These are phyloP conservation scores for Waltiozyma sp. DNA, from an alignment of 1,139 yeast genomes.

Conservation along the genomic window DNA sequence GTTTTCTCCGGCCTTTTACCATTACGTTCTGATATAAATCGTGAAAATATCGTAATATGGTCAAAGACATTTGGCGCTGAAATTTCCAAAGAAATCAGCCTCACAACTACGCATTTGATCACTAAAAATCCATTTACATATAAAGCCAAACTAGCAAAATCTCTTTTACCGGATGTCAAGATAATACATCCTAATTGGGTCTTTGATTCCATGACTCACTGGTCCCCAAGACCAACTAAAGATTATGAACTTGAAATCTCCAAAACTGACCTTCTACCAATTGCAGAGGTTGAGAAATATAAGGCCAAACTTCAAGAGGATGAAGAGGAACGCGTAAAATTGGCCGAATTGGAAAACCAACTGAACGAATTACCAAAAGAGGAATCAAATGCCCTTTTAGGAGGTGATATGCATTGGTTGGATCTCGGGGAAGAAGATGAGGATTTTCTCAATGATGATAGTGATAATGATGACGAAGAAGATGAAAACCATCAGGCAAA, in stretches of 20 bases:
- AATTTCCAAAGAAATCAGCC: slow-evolving; percentile 63
- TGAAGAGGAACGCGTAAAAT: slow-evolving; percentile 7
- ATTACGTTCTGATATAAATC: slow-evolving; percentile 54
- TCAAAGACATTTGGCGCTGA: slow-evolving; percentile 84
- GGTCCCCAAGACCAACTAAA: slow-evolving; percentile 62
- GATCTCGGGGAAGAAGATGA: slow-evolving; percentile 21
- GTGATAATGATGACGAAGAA: slow-evolving; percentile 10
- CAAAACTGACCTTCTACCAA: slow-evolving; percentile 28
- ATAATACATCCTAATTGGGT: slow-evolving; percentile 93
- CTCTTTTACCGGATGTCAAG: slow-evolving; percentile 51
- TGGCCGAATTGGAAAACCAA: slow-evolving; percentile 10
- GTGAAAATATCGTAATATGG: slow-evolving; percentile 86
- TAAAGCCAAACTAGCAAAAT: slow-evolving; percentile 67
- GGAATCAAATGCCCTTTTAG: slow-evolving; percentile 15
- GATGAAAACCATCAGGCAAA: slow-evolving; percentile 2
- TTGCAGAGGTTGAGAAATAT: slow-evolving; percentile 24
- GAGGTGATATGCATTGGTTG: slow-evolving; percentile 22
- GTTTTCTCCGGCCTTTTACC: slow-evolving; percentile 85
- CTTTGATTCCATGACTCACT: slow-evolving; percentile 69
- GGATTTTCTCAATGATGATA: slow-evolving; percentile 19
- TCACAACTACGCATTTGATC: slow-evolving; percentile 79
- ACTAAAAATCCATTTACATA: slow-evolving; percentile 66
- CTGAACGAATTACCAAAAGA: slow-evolving; percentile 3
- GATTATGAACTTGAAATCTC: slow-evolving; percentile 44
- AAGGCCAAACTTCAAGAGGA: slow-evolving; percentile 17